Percentiles rank a stretch among this genome's conserved stretches.
These are phyloP conservation scores for Alternaria sp. DNA, from an alignment of 2,329 filamentous ascomycete genomes.

Conservation along the genomic window DNA sequence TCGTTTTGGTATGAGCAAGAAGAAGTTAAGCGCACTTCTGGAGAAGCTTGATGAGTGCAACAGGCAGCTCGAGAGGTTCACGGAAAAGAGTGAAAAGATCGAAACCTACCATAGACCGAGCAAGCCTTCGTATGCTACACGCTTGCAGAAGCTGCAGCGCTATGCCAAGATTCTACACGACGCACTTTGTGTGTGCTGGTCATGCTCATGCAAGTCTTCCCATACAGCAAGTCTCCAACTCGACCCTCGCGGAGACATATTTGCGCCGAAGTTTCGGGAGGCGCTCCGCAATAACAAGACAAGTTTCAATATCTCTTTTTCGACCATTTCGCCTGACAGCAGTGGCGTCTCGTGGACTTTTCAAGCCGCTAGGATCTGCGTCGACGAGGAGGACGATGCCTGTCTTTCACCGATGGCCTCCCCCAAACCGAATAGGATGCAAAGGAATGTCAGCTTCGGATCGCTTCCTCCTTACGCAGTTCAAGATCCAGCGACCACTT, in stretches of 20 bases:
- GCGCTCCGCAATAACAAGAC: constrained; percentile 26
- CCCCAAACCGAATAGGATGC: constrained; percentile 24
- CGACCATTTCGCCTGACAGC: constrained; percentile 23
- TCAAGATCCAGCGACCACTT: constrained; percentile 27
- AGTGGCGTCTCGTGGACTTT: constrained; percentile 35
- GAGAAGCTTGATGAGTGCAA: constrained; percentile 51
- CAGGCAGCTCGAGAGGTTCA: constrained; percentile 51
- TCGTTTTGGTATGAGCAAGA: constrained; percentile 50
- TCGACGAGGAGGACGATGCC: constrained; percentile 38
- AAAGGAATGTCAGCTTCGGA: constrained; percentile 48
- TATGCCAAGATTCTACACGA: constrained; percentile 47
- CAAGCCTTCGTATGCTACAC: constrained; percentile 47
- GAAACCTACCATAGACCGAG: constrained; percentile 45
- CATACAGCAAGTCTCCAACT: constrained; percentile 48
- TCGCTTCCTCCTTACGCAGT: constrained; percentile 44
- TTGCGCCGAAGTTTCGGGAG: constrained; percentile 30
- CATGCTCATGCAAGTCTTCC: constrained; percentile 44
- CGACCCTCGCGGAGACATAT: constrained; percentile 41
- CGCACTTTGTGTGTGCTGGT: constrained; percentile 42
- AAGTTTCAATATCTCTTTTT: constrained; percentile 48
- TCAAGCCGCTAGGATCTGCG: constrained; percentile 46
- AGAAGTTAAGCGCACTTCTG: constrained; percentile 46
- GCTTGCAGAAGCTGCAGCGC: constrained; percentile 45
- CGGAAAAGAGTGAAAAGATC: constrained; percentile 49
- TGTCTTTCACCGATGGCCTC: constrained; percentile 18